phyloP scores from a whole-genome alignment of 176 grass and related monocot species.

The Otatea glauca region DNA sequence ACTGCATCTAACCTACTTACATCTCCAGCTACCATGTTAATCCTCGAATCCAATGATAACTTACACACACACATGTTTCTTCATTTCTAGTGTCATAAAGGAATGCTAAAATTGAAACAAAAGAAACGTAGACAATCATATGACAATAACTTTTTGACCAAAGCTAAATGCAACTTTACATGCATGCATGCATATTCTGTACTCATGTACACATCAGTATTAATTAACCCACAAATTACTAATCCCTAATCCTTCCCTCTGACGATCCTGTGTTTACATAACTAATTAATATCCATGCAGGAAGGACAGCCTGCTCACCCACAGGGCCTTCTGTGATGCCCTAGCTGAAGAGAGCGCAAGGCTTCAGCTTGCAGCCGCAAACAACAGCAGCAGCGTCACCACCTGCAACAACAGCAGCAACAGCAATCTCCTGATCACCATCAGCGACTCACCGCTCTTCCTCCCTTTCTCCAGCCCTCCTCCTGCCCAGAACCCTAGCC shows the following conservation, averaged over 20 bases:
- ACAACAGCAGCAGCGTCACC: slow-evolving; percentile 30
- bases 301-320: slow-evolving; percentile 94
- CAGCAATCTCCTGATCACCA: slow-evolving; percentile 21
- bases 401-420: slow-evolving; percentile 4
- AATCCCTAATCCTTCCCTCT: slow-evolving; percentile 10
- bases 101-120: not conserved
- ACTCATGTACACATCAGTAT: slow-evolving; percentile 37
- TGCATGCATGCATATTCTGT: slow-evolving; percentile 48
- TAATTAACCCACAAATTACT: not conserved
- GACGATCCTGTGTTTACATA: not conserved
- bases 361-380: slow-evolving; percentile 58
- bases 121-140: slow-evolving; percentile 42
- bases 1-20: not conserved
- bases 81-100: not conserved
- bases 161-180: slow-evolving; percentile 49
- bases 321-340: slow-evolving; percentile 97
- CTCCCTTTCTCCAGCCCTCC: slow-evolving; percentile 51
- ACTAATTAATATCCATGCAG: slow-evolving; percentile 47
- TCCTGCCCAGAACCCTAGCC: slow-evolving; percentile 42
- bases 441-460: slow-evolving; percentile 50
- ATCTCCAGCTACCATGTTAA: slow-evolving; percentile 19
- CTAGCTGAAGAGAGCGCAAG: slow-evolving; percentile 96
- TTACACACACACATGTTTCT: too few species aligned
- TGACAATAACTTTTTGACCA: slow-evolving; percentile 41
- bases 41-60: not conserved